These are phyloP conservation scores for Lentinula sp. DNA, from an alignment of 768 basidiomycete genomes.

Conservation along the genomic window DNA sequence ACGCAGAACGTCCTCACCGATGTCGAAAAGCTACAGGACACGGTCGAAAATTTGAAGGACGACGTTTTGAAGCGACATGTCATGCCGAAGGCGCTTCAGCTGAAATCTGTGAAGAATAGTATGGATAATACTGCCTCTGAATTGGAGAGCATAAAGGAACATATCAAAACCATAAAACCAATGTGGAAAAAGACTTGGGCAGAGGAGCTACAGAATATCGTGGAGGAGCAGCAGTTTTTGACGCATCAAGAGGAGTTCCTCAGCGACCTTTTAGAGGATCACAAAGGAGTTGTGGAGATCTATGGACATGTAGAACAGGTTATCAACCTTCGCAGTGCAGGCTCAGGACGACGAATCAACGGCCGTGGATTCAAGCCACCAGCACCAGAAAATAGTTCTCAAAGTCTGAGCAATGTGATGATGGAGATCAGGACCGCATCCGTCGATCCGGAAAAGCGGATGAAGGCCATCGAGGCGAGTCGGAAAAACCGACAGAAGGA, in stretches of 20 bases:
- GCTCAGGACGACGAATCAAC: conserved; percentile 28
- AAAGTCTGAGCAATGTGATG: conserved; percentile 73
- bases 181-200: conserved; percentile 99
- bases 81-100: conserved; percentile 67
- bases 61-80: conserved; percentile 89
- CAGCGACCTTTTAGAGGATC: conserved; percentile 82
- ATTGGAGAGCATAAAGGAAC: conserved; percentile 71
- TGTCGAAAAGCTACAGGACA: conserved; percentile 90
- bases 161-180: conserved; percentile 85
- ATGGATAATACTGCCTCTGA: conserved; percentile 60
- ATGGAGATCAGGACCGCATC: conserved; percentile 83
- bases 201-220: conserved; percentile 91
- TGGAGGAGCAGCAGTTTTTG: conserved; percentile 94
- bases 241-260: conserved; percentile 91
- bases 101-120: conserved; percentile 69
- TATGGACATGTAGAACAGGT: conserved; percentile 89
- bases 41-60: conserved; percentile 81
- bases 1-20: conserved; percentile 88
- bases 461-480: conserved; percentile 91
- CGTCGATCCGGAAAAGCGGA: conserved; percentile 74
- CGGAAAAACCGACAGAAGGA: conserved; percentile 78
- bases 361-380: conserved; percentile 53
- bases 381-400: conserved; percentile 60
- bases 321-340: conserved; percentile 57
- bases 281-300: conserved; percentile 84